These are phyloP conservation scores for Quercus phellos DNA, from an alignment of 331 rosid genomes.

Conservation along the genomic window DNA sequence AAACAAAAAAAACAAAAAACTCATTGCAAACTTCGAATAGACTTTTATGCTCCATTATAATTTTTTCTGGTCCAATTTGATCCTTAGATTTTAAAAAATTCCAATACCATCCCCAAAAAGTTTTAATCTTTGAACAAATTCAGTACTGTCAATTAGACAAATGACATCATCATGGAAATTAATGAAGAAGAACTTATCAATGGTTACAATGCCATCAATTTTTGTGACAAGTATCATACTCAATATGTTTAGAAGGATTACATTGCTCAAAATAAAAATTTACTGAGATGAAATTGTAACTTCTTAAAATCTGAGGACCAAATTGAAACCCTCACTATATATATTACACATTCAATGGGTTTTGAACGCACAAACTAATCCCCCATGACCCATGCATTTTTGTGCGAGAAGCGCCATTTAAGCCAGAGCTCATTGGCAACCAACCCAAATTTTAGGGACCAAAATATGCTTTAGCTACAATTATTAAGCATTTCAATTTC, in stretches of 20 bases:
- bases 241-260: neutral
- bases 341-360: too few species aligned
- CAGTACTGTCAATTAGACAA: neutral
- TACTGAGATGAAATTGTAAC: neutral
- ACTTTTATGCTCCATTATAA: neutral
- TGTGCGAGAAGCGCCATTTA: too few species aligned
- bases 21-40: conserved; percentile 9
- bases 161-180: neutral
- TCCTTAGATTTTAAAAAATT: neutral
- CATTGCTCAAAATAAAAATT: neutral
- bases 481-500: neutral
- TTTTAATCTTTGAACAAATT: neutral
- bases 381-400: too few species aligned
- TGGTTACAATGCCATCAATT: neutral
- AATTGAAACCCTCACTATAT: too few species aligned
- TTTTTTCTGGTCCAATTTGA: neutral
- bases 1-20: neutral
- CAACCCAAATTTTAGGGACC: neutral
- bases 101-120: too few species aligned
- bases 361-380: too few species aligned
- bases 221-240: neutral
- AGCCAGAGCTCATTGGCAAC: too few species aligned
- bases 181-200: neutral
- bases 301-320: too few species aligned
- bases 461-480: neutral